Conservation (phyloP, 129 eudicot genomes). For the Escallonia herrerae region DNA sequence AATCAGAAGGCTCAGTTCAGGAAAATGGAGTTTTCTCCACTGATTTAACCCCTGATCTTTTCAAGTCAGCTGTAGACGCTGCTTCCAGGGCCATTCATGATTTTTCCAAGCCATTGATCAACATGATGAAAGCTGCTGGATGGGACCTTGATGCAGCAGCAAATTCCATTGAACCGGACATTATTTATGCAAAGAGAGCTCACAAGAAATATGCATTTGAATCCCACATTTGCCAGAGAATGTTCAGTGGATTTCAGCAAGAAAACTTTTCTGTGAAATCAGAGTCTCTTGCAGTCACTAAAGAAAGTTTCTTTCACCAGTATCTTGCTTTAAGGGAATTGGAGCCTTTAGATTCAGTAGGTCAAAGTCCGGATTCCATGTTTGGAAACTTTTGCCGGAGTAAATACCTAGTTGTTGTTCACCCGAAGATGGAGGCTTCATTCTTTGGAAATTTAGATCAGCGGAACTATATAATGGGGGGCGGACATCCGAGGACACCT, state of each 20-base stretch:
- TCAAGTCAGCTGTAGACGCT: constrained; percentile 65
- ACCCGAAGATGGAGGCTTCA: constrained; percentile 91
- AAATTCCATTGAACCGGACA: constrained; percentile 61
- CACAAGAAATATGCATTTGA: constrained; percentile 95
- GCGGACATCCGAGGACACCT: constrained; percentile 91
- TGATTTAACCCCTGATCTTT: constrained; percentile 75
- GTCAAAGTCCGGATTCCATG: constrained; percentile 73
- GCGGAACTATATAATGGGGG: constrained; percentile 63
- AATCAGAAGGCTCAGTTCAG: constrained; percentile 42
- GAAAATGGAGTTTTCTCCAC: constrained; percentile 32
- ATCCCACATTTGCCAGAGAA: constrained; percentile 76
- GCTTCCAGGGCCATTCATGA: constrained; percentile 80
- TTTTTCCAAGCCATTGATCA: constrained; percentile 87
- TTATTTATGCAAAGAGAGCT: constrained; percentile 70
- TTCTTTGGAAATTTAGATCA: constrained; percentile 94
- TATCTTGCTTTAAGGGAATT: constrained; percentile 67
- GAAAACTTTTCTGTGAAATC: constrained; percentile 47
- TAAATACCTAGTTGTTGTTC: constrained; percentile 66
- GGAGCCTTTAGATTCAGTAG: constrained; percentile 81
- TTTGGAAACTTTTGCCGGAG: constrained; percentile 78
- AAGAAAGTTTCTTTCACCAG: constrained; percentile 65
- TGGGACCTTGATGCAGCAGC: constrained; percentile 99
- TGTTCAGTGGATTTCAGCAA: constrained; percentile 81
- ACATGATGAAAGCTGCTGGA: constrained; percentile 98
- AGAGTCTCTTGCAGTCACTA: constrained; percentile 21